Evolutionary conservation across 129 eudicot species (phyloP), one percentile per base, ranked within the genome.

Genomic region (Oenanthe sinensis): DNA sequence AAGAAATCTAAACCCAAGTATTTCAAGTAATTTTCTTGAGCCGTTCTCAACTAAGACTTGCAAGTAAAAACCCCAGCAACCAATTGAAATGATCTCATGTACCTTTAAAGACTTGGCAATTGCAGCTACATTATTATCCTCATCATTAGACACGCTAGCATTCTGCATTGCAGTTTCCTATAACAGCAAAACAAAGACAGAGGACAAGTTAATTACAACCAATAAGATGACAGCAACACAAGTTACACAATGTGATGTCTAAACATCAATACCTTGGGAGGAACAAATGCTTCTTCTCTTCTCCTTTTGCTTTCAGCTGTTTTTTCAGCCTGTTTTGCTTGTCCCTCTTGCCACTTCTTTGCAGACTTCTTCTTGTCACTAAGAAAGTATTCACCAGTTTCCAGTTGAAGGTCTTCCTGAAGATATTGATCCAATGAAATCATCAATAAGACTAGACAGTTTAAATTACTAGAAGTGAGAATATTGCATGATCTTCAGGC

Each of bases 301-400:
- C 82, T 92, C 73, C 84, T 82, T 81, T 88, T 95, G 87, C 84
- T 95, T 81, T 92, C 96, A 44, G 97, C 97, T 16, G 85, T 77
- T 80, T 92, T 95, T 69, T 90, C 96, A 19, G 91, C 90, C 84
- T 95, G 99, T 68, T 92, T 92, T 71, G 86, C 96, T 88, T 91
- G 97, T 86, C 88, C 92, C 76, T 92, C 97, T 84, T 85, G 92
- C 99, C 97, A 95, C 78, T 90, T 86, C 96, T 89, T 95, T 72
- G 90, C 89, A 45, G 85, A 83, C 83, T 92, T 95, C 93, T 88
- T 92, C 81, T 90, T 80, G 73, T 95, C 99, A 50, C 91, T 90
- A 80, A 92, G 84, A 81, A 95, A 95, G 93, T 88, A 95, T 79
- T 95, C 97, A 74, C 97, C 99, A 76, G 83, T 90, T 70, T 88